Percentiles rank a stretch among this genome's conserved stretches.
These are phyloP conservation scores for Xylariaceae sp. DNA, from an alignment of 2,329 filamentous ascomycete genomes.

Conservation along the genomic window DNA sequence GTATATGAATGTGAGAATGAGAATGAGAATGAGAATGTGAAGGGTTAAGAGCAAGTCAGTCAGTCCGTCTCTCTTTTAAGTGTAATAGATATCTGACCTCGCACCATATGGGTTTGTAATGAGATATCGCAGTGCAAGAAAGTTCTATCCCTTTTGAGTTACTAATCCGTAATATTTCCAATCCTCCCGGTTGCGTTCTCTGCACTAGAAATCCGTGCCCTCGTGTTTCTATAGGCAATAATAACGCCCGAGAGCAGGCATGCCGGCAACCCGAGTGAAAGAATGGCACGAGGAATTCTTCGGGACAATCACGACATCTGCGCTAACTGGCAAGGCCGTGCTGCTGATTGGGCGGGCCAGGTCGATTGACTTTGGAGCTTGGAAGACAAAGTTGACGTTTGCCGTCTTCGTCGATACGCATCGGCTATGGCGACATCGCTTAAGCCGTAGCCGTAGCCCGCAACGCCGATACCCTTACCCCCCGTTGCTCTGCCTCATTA, in stretches of 20 bases:
- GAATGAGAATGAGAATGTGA: too few relatives aligned
- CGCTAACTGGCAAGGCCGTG: constrained; percentile 29
- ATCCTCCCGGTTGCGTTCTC: constrained; percentile 1
- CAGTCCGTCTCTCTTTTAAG: constrained; percentile 7
- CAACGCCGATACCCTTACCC: constrained; percentile 18
- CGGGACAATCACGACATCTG: constrained; percentile 35
- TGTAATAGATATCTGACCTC: neutral
- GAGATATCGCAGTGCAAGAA: neutral
- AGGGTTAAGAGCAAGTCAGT: constrained; percentile 5
- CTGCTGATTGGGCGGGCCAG: constrained; percentile 26
- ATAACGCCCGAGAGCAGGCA: neutral
- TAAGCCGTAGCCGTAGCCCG: constrained; percentile 20
- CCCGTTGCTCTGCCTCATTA: neutral
- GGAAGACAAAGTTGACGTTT: constrained; percentile 1
- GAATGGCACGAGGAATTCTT: constrained; percentile 27
- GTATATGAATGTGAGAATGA: neutral
- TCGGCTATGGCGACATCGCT: constrained; percentile 21
- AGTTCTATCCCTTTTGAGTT: constrained; percentile 2
- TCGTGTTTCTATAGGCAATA: neutral
- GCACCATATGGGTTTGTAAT: constrained; percentile 17
- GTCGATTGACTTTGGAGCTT: constrained; percentile 9
- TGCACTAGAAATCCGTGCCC: neutral
- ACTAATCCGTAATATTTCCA: constrained; percentile 10
- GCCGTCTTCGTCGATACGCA: constrained; percentile 8
- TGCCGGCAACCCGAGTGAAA: neutral